phyloP scores from a whole-genome alignment of 176 grass and related monocot genomes.

The Canna indica region DNA sequence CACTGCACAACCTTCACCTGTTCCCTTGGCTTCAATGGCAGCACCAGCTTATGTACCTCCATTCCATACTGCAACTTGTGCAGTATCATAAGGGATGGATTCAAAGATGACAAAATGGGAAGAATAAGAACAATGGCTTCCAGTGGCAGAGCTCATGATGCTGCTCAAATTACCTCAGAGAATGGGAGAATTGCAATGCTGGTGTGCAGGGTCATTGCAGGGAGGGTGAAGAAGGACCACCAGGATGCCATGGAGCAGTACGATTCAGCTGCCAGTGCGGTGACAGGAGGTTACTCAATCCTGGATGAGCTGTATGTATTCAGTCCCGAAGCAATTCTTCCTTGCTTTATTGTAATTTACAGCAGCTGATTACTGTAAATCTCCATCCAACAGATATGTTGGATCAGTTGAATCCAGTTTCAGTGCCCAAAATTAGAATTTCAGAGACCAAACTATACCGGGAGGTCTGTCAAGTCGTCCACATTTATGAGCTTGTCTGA shows the following conservation, averaged over 20 bases:
- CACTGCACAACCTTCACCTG: slow-evolving; percentile 64
- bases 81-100: slow-evolving; percentile 58
- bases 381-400: too few species aligned
- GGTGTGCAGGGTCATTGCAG: slow-evolving; percentile 83
- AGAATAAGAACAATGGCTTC: slow-evolving; percentile 57
- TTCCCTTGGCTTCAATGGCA: slow-evolving; percentile 30
- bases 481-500: too few species aligned
- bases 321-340: slow-evolving; percentile 64
- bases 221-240: slow-evolving; percentile 47
- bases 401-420: too few species aligned
- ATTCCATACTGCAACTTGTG: slow-evolving; percentile 46
- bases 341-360: slow-evolving; percentile 86
- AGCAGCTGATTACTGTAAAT: slow-evolving; percentile 9
- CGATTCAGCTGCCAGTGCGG: slow-evolving; percentile 33
- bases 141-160: slow-evolving; percentile 53
- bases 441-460: too few species aligned
- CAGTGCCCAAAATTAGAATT: too few species aligned
- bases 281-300: slow-evolving; percentile 28
- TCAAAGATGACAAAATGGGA: slow-evolving; percentile 45
- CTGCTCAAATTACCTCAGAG: background rate
- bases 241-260: slow-evolving; percentile 26
- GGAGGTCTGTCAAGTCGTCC: too few species aligned
- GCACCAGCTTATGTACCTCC: slow-evolving; percentile 37
- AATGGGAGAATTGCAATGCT: slow-evolving; percentile 58
- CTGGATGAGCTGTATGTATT: slow-evolving; percentile 68